phyloP scores from a whole-genome alignment of 2,329 filamentous ascomycete genomes.

The Chaetomium olivaceum region DNA sequence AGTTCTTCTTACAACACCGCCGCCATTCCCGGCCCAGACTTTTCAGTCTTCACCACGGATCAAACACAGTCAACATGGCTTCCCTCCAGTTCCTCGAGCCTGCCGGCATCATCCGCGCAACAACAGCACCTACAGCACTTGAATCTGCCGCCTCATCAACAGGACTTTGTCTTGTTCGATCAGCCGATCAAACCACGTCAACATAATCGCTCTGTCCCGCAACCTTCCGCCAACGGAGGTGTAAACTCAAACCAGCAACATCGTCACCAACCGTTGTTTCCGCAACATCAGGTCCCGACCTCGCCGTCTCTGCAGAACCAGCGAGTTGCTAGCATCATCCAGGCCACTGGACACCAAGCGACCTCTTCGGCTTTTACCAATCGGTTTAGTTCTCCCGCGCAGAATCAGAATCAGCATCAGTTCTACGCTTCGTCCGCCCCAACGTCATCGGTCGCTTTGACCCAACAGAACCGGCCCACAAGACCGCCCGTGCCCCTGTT shows the following conservation, averaged over 20 bases:
- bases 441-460: constrained; percentile 59
- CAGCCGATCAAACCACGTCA: constrained; percentile 47
- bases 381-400: constrained; percentile 57
- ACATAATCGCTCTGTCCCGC: constrained; percentile 46
- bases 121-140: constrained; percentile 49
- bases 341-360: constrained; percentile 56
- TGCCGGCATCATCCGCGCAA: constrained; percentile 63
- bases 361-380: constrained; percentile 57
- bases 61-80: constrained; percentile 74
- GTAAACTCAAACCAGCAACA: constrained; percentile 47
- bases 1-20: constrained; percentile 57
- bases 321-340: constrained; percentile 60
- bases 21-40: constrained; percentile 66
- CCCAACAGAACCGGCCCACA: constrained; percentile 52
- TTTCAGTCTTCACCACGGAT: constrained; percentile 81
- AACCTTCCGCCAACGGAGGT: constrained; percentile 43
- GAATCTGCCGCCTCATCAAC: constrained; percentile 54
- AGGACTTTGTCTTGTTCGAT: constrained; percentile 81
- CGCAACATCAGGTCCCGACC: constrained; percentile 40
- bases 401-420: constrained; percentile 50
- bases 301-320: constrained; percentile 55
- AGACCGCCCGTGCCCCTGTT: constrained; percentile 75
- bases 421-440: constrained; percentile 70
- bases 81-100: constrained; percentile 66
- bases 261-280: constrained; percentile 47